Evolutionary conservation across 1,284 basidiomycete genomes (phyloP), one percentile per base, ranked within the genome.

Genomic region (Cutaneotrichosporon sp.): DNA sequence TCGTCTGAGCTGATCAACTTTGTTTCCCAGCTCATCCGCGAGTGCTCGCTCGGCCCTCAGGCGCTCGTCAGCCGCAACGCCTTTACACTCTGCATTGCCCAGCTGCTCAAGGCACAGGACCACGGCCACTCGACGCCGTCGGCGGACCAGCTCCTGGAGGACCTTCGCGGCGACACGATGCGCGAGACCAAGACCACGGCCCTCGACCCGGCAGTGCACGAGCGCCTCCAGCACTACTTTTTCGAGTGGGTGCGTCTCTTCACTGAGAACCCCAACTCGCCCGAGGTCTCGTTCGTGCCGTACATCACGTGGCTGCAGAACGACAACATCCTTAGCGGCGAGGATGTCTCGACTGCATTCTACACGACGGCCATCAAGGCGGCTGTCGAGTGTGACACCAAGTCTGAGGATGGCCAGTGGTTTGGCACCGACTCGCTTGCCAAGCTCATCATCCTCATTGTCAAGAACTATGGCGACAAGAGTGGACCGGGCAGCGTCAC

Each of bases 291-390:
- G 48, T 99, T 99, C 68, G 88, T 97, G 59, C 86, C 88, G n/a
- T 98, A 93, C 76, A 93, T 98, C 75, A 94, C 89, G 18, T 88
- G 92, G 71, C 80, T 98, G 52, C 94, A 93, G 56, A 92, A 90
- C 69, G 91, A 97, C 76, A 92, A 92, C 53, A 94, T 98, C 55
- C 79, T 98, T 64, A 96, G 92, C 71, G 88, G 90, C 38, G 96
- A 99, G 72, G 94, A 98, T 61, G 82, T 92, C 18, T 97, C 94
- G 8, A 93, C 90, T 3, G 88, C 97, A 70, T 99, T 98, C 80
- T 98, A 97, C 84, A 84, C 96, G 20, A 92, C 97, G 36, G 97
- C 93, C 70, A 89, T 92, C 57, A 93, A 98, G 75, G 86, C 91
- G 30, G 91, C 91, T 63, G 87, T 98, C 65, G 88, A 86, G 72